A percentile compares a stretch with the other conserved stretches of the same genome.
Evolutionary conservation across 768 basidiomycete genomes (phyloP).

Genomic region (Brasilioporus rufonigricans): DNA sequence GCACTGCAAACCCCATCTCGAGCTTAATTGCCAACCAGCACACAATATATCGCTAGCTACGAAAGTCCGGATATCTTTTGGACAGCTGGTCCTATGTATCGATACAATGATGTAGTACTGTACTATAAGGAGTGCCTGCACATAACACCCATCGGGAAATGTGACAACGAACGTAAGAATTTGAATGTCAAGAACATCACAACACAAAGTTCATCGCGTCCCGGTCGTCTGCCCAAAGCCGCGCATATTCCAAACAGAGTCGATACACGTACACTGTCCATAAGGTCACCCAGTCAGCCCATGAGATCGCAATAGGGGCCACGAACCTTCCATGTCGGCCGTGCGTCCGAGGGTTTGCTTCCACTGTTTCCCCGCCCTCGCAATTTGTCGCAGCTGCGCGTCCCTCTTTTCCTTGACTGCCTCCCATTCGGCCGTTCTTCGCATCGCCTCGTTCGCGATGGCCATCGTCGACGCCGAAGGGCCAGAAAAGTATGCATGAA

Average conservation of each 20-base stretch:
- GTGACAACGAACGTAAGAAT: too few species aligned
- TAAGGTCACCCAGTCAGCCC: not conserved
- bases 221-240: constrained; percentile 82
- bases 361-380: constrained; percentile 92
- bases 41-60: too few species aligned
- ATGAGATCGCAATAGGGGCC: not conserved
- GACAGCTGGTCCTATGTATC: too few species aligned
- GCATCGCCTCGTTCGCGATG: constrained; percentile 48
- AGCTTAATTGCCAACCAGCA: too few species aligned
- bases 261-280: constrained; percentile 78
- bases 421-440: constrained; percentile 31
- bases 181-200: not conserved
- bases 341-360: constrained; percentile 77
- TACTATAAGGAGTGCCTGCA: too few species aligned
- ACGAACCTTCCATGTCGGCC: constrained; percentile 90
- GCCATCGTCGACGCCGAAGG: constrained; percentile 59
- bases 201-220: constrained; percentile 53
- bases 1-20: too few species aligned
- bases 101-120: too few species aligned
- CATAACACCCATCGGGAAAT: too few species aligned
- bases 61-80: too few species aligned
- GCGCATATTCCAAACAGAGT: constrained; percentile 84
- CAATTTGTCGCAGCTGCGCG: constrained; percentile 72
- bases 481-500: constrained; percentile 91
- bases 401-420: constrained; percentile 57